Evolutionary conservation across 371 early-diverging fungal species (phyloP).

Genomic region (Massospora cicadina): DNA sequence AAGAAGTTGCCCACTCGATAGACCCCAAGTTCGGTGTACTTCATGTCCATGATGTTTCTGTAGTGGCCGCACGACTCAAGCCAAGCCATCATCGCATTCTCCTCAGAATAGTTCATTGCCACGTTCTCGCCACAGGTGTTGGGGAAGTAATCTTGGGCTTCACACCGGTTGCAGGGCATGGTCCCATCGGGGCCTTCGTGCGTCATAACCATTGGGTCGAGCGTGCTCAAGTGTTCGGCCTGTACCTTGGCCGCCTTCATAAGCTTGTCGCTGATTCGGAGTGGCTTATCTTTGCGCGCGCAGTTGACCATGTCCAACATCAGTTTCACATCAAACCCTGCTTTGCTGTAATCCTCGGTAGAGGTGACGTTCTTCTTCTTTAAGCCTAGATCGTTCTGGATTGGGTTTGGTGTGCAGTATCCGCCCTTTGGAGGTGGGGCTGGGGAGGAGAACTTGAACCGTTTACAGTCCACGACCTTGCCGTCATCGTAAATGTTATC

Average conservation of each 20-base stretch:
- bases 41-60: not conserved
- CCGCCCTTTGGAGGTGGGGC: not conserved
- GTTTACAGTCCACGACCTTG: not conserved
- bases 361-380: too few relatives aligned
- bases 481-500: not conserved
- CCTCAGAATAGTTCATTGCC: not conserved
- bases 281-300: not conserved
- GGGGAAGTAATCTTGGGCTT: not conserved
- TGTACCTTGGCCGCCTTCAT: not conserved
- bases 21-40: not conserved
- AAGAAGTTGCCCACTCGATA: not conserved
- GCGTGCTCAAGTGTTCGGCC: not conserved
- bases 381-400: not conserved
- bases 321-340: not conserved
- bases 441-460: not conserved
- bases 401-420: not conserved
- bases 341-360: not conserved
- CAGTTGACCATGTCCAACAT: conserved; percentile 1
- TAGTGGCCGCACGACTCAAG: not conserved
- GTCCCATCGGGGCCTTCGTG: not conserved
- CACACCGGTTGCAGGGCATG: not conserved
- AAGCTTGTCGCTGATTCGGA: not conserved
- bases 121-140: not conserved
- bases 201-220: not conserved
- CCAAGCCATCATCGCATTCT: not conserved